A percentile compares a stretch with the other conserved stretches of the same genome.
These are phyloP conservation scores for Setomelanomma holmii DNA, from an alignment of 2,329 filamentous ascomycete species.

Conservation along the genomic window DNA sequence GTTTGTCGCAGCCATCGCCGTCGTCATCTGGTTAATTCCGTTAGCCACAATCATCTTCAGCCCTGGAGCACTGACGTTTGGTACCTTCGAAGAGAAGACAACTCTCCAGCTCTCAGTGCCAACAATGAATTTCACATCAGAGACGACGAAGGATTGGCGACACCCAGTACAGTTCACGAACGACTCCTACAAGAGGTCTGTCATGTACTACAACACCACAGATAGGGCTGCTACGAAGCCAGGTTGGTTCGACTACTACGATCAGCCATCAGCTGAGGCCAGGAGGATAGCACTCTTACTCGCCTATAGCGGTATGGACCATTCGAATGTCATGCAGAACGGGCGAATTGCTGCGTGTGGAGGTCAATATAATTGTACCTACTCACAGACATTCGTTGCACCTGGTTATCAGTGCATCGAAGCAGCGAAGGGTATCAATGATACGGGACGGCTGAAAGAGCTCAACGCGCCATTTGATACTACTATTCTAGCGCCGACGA, in stretches of 20 bases:
- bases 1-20: conserved; percentile 32
- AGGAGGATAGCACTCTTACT: conserved; percentile 38
- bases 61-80: conserved; percentile 48
- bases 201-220: conserved; percentile 47
- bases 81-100: conserved; percentile 27
- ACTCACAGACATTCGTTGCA: conserved; percentile 35
- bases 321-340: conserved; percentile 30
- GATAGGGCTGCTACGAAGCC: conserved; percentile 18
- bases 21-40: conserved; percentile 45
- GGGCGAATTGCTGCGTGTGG: conserved; percentile 47
- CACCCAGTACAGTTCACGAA: conserved; percentile 32
- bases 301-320: conserved; percentile 38
- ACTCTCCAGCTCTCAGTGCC: conserved; percentile 16
- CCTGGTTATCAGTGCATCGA: conserved; percentile 44
- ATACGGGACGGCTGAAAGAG: conserved; percentile 4
- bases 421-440: conserved; percentile 21
- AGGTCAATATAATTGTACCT: conserved; percentile 45
- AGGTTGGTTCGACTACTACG: conserved; percentile 47
- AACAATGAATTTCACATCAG: conserved; percentile 36
- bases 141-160: conserved; percentile 44
- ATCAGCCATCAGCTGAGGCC: conserved; percentile 41
- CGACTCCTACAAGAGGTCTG: conserved; percentile 31
- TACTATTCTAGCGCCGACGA: conserved; percentile 35
- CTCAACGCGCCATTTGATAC: conserved; percentile 43
- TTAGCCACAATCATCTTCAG: conserved; percentile 49